Evolutionary conservation across 2,329 filamentous ascomycete species (phyloP).

Genomic region (Penicillium sp.): DNA sequence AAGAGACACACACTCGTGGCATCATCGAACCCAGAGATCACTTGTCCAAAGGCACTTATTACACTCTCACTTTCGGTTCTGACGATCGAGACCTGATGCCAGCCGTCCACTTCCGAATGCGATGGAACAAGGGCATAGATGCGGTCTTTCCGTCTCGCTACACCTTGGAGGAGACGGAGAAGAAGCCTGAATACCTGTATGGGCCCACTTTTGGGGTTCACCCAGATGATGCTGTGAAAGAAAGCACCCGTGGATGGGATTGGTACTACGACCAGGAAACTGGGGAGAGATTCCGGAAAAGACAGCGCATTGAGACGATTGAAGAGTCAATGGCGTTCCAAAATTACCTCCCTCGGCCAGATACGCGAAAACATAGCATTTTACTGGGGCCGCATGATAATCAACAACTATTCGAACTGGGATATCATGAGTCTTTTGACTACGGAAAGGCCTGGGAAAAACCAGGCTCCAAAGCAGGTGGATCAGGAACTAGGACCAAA

Average conservation of each 20-base stretch:
- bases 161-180: constrained; percentile 33
- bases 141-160: constrained; percentile 52
- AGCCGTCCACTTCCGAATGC: constrained; percentile 49
- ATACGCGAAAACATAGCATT: constrained; percentile 42
- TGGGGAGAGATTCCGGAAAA: constrained; percentile 42
- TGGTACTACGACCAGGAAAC: constrained; percentile 54
- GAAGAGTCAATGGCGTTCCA: constrained; percentile 36
- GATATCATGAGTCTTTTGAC: constrained; percentile 44
- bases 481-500: constrained; percentile 14
- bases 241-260: constrained; percentile 50
- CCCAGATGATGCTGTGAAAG: constrained; percentile 43
- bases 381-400: constrained; percentile 52
- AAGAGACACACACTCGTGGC: constrained; percentile 40
- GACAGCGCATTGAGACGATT: constrained; percentile 43
- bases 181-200: constrained; percentile 39
- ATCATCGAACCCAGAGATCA: constrained; percentile 37
- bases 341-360: constrained; percentile 44
- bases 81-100: constrained; percentile 51
- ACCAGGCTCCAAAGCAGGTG: constrained; percentile 13
- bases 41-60: constrained; percentile 45
- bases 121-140: constrained; percentile 50
- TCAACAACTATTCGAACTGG: constrained; percentile 47
- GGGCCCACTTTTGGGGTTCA: constrained; percentile 46
- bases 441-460: constrained; percentile 48
- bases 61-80: constrained; percentile 54